Conservation (phyloP, 2,329 filamentous ascomycete genomes). For the Passalora sequoiae region DNA sequence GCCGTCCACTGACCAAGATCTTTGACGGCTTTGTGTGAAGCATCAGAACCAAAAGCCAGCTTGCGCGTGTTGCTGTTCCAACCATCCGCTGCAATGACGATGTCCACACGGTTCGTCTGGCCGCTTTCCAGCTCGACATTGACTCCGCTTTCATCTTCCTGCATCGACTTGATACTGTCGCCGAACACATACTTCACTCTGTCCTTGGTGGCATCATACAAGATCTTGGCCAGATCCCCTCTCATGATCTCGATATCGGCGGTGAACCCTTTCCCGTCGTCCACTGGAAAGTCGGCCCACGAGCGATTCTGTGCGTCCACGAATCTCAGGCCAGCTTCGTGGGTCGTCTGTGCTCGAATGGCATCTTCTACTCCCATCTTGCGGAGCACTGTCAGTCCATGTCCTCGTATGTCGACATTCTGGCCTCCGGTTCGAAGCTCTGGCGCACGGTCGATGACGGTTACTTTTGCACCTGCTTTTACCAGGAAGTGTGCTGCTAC, state of each 20-base stretch:
- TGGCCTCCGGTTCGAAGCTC: slow-evolving; percentile 21
- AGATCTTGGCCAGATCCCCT: slow-evolving; percentile 45
- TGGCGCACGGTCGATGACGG: slow-evolving; percentile 32
- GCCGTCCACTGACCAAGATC: slow-evolving; percentile 23
- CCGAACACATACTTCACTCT: slow-evolving; percentile 23
- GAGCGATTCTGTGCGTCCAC: slow-evolving; percentile 19
- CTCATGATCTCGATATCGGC: slow-evolving; percentile 53
- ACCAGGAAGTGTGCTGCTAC: slow-evolving; percentile 35
- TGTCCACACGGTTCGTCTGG: slow-evolving; percentile 19
- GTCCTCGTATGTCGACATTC: slow-evolving; percentile 29
- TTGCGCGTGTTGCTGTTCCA: slow-evolving; percentile 24
- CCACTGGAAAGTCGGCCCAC: slow-evolving; percentile 26
- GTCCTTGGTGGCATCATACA: slow-evolving; percentile 34
- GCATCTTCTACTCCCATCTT: slow-evolving; percentile 26
- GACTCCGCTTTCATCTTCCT: slow-evolving; percentile 8
- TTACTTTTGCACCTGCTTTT: slow-evolving; percentile 32
- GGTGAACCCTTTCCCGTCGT: slow-evolving; percentile 33
- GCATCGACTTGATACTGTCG: slow-evolving; percentile 16
- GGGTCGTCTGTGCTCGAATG: slow-evolving; percentile 15
- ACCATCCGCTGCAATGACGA: slow-evolving; percentile 31
- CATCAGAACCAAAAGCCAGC: slow-evolving; percentile 21
- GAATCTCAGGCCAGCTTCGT: slow-evolving; percentile 27
- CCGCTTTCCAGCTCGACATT: slow-evolving; percentile 11
- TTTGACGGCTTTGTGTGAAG: slow-evolving; percentile 15
- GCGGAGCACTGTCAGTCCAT: slow-evolving; percentile 23